A percentile compares a stretch with the other conserved stretches of the same genome.
These are phyloP conservation scores for Hymenoscyphus albidus DNA, from an alignment of 2,329 filamentous ascomycete genomes.

Conservation along the genomic window DNA sequence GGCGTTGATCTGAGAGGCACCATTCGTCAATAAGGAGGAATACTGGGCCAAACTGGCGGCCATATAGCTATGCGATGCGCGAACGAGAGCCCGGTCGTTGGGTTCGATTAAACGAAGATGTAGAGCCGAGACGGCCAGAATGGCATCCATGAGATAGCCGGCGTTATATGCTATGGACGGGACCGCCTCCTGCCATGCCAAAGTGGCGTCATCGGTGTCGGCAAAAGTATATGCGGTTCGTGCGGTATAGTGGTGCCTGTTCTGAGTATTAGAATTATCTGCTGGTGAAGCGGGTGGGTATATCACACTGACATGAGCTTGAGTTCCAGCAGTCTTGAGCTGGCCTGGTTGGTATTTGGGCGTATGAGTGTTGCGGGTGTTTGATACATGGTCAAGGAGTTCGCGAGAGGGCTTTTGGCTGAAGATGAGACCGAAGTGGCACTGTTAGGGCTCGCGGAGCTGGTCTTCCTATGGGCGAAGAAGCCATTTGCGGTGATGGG, in stretches of 20 bases:
- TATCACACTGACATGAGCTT: slow-evolving; percentile 47
- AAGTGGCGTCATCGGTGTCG: slow-evolving; percentile 47
- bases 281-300: neutral
- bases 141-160: slow-evolving; percentile 58
- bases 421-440: neutral
- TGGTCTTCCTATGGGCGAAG: slow-evolving; percentile 10
- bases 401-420: slow-evolving; percentile 14
- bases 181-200: slow-evolving; percentile 58
- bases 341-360: slow-evolving; percentile 13
- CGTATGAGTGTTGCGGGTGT: slow-evolving; percentile 23
- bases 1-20: slow-evolving; percentile 56
- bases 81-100: slow-evolving; percentile 55
- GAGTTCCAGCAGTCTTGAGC: slow-evolving; percentile 47
- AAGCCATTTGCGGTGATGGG: slow-evolving; percentile 7
- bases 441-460: neutral
- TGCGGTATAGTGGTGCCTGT: slow-evolving; percentile 54
- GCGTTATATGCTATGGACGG: slow-evolving; percentile 59
- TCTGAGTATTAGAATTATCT: neutral
- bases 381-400: slow-evolving; percentile 23
- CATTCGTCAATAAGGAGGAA: slow-evolving; percentile 51
- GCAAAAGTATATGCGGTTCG: slow-evolving; percentile 56
- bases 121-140: slow-evolving; percentile 60
- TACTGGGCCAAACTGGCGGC: slow-evolving; percentile 60
- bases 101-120: slow-evolving; percentile 56
- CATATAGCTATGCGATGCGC: slow-evolving; percentile 62